phyloP scores from a whole-genome alignment of 257 asterid species.

The Osmanthus fragrans region DNA sequence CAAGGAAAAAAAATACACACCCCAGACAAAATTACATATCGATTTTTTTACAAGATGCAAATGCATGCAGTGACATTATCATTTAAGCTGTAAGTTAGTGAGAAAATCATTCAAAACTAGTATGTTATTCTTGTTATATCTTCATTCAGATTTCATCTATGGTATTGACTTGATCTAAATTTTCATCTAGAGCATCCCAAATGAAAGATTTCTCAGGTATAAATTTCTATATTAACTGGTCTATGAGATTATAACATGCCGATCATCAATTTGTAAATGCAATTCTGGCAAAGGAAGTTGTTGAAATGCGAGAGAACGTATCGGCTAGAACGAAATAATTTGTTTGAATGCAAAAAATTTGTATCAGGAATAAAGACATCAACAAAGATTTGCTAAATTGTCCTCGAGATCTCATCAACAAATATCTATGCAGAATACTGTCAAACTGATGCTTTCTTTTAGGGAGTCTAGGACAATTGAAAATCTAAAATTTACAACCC shows the following conservation, averaged over 20 bases:
- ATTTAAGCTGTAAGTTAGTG: not conserved
- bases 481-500: not conserved
- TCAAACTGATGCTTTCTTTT: not conserved
- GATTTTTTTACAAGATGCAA: not conserved
- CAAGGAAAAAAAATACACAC: not conserved
- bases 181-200: not conserved
- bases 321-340: not conserved
- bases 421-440: not conserved
- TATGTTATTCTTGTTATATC: not conserved
- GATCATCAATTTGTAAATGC: not conserved
- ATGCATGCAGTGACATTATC: not conserved
- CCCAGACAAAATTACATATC: not conserved
- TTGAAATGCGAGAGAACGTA: not conserved
- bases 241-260: not conserved
- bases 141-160: not conserved
- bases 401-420: too few relatives aligned
- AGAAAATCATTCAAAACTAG: not conserved
- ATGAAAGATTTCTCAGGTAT: not conserved
- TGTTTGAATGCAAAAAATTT: too few relatives aligned
- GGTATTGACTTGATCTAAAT: not conserved
- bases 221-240: not conserved
- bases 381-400: not conserved
- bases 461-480: not conserved
- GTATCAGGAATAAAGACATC: not conserved
- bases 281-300: not conserved